A percentile compares a stretch with the other conserved stretches of the same genome.
phyloP scores from a whole-genome alignment of 2,329 filamentous ascomycete genomes.

The Thielaviopsis populi region DNA sequence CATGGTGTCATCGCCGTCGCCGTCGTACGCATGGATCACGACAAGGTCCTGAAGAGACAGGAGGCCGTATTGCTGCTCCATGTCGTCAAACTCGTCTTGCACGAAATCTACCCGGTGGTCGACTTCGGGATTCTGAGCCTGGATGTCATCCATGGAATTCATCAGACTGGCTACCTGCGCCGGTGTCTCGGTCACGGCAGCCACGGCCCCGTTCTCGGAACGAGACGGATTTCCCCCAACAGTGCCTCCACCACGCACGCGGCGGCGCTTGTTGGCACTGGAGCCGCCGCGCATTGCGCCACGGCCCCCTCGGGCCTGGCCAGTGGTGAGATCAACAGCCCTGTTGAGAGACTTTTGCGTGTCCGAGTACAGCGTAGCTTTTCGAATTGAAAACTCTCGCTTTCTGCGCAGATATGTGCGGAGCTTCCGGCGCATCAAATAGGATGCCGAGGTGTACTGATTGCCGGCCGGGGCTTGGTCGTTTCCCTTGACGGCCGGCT shows the following conservation, averaged over 20 bases:
- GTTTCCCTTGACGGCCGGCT: slow-evolving; percentile 24
- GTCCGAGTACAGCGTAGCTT: slow-evolving; percentile 59
- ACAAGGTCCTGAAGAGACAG: slow-evolving; percentile 85
- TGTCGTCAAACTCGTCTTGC: slow-evolving; percentile 66
- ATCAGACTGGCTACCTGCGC: slow-evolving; percentile 5
- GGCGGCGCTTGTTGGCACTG: slow-evolving; percentile 61
- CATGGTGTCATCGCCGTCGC: slow-evolving; percentile 91
- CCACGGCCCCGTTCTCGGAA: slow-evolving; percentile 30
- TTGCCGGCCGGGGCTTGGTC: slow-evolving; percentile 26
- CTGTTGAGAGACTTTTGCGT: slow-evolving; percentile 63
- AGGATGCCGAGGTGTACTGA: slow-evolving; percentile 51
- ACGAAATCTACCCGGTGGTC: slow-evolving; percentile 62
- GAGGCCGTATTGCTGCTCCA: slow-evolving; percentile 83
- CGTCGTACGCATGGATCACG: slow-evolving; percentile 83
- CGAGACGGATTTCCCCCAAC: slow-evolving; percentile 41
- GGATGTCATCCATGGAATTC: background rate
- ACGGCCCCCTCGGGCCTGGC: slow-evolving; percentile 39
- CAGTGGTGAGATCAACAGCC: slow-evolving; percentile 34
- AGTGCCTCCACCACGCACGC: slow-evolving; percentile 64
- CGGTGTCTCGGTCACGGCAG: background rate
- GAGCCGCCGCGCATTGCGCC: background rate
- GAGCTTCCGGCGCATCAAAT: slow-evolving; percentile 81
- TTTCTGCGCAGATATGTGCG: slow-evolving; percentile 86
- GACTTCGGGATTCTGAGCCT: slow-evolving; percentile 34
- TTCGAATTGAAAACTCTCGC: slow-evolving; percentile 72